Conservation (phyloP, 345 rosid genomes). For the Dipteronia dyeriana region DNA sequence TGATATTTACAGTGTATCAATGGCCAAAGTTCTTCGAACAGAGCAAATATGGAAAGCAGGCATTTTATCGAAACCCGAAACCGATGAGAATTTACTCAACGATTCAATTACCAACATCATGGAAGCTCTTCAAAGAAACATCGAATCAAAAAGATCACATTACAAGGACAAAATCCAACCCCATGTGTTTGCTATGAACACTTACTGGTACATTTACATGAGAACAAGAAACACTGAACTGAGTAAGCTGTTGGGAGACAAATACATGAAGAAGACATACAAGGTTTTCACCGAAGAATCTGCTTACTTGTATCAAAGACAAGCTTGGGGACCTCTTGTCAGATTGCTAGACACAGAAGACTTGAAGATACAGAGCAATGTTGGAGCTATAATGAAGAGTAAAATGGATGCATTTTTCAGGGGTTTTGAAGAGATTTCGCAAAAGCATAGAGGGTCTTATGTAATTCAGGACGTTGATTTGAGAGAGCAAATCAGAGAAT, state of each 20-base stretch:
- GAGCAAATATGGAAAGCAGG: conserved; percentile 66
- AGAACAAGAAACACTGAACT: conserved; percentile 57
- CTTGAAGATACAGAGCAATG: conserved; percentile 9
- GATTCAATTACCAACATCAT: conserved; percentile 50
- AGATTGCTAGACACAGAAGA: conserved; percentile 39
- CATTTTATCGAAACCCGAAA: conserved; percentile 48
- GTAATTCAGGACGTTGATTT: conserved; percentile 50
- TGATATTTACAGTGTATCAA: conserved; percentile 42
- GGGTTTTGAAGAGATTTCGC: conserved; percentile 43
- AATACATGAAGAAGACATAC: conserved; percentile 44
- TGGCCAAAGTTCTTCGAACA: conserved; percentile 58
- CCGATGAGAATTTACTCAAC: conserved; percentile 43
- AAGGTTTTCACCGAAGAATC: conserved; percentile 59
- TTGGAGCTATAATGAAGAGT: conserved; percentile 21
- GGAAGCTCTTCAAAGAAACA: conserved; percentile 64
- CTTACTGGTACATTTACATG: conserved; percentile 71
- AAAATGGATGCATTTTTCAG: conserved; percentile 45
- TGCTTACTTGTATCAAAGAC: conserved; percentile 59
- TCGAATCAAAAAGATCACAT: conserved; percentile 45
- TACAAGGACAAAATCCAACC: conserved; percentile 52
- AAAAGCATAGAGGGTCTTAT: conserved; percentile 35
- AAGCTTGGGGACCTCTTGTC: conserved; percentile 53
- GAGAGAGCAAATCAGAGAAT: conserved; percentile 54
- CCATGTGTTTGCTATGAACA: conserved; percentile 56
- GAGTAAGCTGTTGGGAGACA: conserved; percentile 51